phyloP scores from a whole-genome alignment of 176 grass and related monocot species.

The Dendrocalamus sinicus region DNA sequence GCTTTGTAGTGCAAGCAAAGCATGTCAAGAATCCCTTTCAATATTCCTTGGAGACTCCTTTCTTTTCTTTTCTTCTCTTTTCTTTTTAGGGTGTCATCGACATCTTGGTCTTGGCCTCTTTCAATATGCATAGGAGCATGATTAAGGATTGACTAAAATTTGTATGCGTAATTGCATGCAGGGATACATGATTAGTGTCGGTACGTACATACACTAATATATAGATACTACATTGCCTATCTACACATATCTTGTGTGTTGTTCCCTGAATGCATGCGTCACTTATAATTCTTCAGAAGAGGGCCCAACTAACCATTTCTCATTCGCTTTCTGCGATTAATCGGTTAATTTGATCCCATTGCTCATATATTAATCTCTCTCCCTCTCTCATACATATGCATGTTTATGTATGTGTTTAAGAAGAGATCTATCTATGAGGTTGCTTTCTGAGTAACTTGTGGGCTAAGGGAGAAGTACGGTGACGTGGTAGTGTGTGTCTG shows the following conservation, averaged over 20 bases:
- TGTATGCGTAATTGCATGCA: neutral
- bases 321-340: conserved; percentile 11
- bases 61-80: neutral
- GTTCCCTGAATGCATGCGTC: neutral
- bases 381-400: neutral
- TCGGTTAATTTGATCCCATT: neutral
- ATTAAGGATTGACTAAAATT: conserved; percentile 28
- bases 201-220: conserved; percentile 5
- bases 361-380: neutral
- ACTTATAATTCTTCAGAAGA: conserved; percentile 22
- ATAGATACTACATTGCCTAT: neutral
- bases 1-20: conserved; percentile 68
- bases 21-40: conserved; percentile 59
- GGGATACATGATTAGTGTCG: conserved; percentile 46
- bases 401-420: neutral
- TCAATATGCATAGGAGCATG: conserved; percentile 40
- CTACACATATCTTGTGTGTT: neutral
- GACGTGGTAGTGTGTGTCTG: conserved; percentile 8
- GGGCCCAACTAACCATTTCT: conserved; percentile 8
- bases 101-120: conserved; percentile 25
- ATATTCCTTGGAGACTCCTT: conserved; percentile 35
- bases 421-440: neutral
- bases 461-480: conserved; percentile 48
- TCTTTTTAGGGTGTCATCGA: conserved; percentile 12
- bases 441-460: conserved; percentile 38